Evolutionary conservation across 345 rosid species (phyloP), one percentile per base, ranked within the genome.

Genomic region (Salix koriyanagi): DNA sequence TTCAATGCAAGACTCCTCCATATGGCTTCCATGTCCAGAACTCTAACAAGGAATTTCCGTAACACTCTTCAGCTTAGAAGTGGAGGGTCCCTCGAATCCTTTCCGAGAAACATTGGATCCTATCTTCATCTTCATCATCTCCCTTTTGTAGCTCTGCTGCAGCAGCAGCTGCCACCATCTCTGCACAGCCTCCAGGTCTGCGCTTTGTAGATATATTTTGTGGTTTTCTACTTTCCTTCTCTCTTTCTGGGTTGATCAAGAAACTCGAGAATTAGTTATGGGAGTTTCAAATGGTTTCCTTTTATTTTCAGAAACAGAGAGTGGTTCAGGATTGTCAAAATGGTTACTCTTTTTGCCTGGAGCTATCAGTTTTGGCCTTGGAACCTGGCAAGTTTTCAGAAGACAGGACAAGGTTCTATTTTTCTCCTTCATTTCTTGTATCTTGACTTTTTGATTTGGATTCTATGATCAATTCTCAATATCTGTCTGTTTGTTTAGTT

Each of bases 321-420:
- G 84, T 77, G 78, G 87, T 30, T 85, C 83, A 21, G 80, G 81
- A 56, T 90, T 89, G 97, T 82, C 97, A 60, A 85, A 83, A 34
- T 84, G 93, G 86, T 78, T 94, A 69, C 84, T 96, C 72, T 96
- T 96, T 81, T 73, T 96, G 70, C 98, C 98, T 68, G 99, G 97
- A 75, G 97, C 91, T 67, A 85, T 94, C 73, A 83, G 95, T 67
- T 96, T 96, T 75, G 98, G 98, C 42, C 99, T 96, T 65, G 99
- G 99, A 15, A 90, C 97, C 80, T 96, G 99, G 99, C 99, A 96
- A 86, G 86, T 96, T 67, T 75, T 92, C 71, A 88, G 99, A 86
- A 87, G 99, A 74, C 92, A 88, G 70, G 99, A 96, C 74, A 96
- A 96, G 95, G 98, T 96, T 25, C 69, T 62, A 12, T 4, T 28